A percentile compares a stretch with the other conserved stretches of the same genome.
phyloP scores from a whole-genome alignment of 2,329 filamentous ascomycete species.

The Thermoascus crustaceus region DNA sequence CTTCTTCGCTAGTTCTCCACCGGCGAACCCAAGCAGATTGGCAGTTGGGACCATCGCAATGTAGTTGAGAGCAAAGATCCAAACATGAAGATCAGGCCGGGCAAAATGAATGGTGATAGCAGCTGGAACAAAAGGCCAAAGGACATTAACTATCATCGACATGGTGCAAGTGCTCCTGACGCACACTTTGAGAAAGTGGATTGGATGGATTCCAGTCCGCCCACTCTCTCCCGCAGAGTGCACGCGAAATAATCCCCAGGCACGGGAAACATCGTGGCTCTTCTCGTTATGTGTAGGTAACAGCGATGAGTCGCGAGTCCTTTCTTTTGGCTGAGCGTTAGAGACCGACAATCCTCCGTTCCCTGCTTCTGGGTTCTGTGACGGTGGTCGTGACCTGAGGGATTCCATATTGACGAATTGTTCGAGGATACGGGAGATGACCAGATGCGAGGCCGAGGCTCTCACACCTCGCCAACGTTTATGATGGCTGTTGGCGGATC shows the following conservation, averaged over 20 bases:
- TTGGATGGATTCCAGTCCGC: constrained; percentile 55
- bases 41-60: constrained; percentile 70
- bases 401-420: background rate
- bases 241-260: constrained; percentile 27
- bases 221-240: constrained; percentile 56
- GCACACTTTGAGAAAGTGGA: constrained; percentile 56
- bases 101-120: constrained; percentile 59
- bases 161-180: constrained; percentile 56
- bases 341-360: background rate
- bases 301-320: too few species aligned
- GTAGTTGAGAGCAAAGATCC: constrained; percentile 63
- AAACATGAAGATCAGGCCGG: constrained; percentile 49
- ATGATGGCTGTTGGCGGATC: too few species aligned
- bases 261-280: background rate
- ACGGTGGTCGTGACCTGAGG: too few species aligned
- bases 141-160: constrained; percentile 58
- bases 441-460: too few species aligned
- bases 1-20: constrained; percentile 64
- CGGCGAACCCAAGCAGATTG: constrained; percentile 67
- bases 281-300: background rate
- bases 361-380: background rate
- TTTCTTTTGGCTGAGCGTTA: background rate
- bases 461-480: too few species aligned
- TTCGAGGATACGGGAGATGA: too few species aligned
- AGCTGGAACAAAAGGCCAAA: constrained; percentile 68